Evolutionary conservation across 441 rosid genomes (phyloP).

Genomic region (Bruguiera hainesii): DNA sequence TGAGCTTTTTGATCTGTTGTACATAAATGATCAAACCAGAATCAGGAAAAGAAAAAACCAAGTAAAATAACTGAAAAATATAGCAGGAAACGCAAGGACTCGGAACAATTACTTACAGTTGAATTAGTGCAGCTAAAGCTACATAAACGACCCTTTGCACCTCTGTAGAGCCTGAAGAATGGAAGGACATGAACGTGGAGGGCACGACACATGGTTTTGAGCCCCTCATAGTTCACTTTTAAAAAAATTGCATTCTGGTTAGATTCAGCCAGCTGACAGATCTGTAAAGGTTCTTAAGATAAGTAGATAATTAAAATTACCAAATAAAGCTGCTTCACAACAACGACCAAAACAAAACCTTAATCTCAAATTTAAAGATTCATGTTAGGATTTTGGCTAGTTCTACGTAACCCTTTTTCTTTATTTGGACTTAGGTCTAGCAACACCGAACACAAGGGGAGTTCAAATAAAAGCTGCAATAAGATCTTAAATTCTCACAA

Average conservation of each 20-base stretch:
- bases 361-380: too few relatives aligned
- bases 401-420: too few relatives aligned
- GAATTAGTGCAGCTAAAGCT: constrained; percentile 69
- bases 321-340: background rate
- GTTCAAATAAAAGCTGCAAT: too few relatives aligned
- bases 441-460: too few relatives aligned
- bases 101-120: constrained; percentile 36
- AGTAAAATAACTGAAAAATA: background rate
- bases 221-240: constrained; percentile 68
- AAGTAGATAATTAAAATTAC: background rate
- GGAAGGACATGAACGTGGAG: constrained; percentile 73
- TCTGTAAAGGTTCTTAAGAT: constrained; percentile 30
- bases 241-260: constrained; percentile 55
- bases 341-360: background rate
- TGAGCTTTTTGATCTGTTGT: constrained; percentile 61
- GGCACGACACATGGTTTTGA: constrained; percentile 49
- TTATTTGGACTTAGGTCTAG: too few relatives aligned
- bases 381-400: too few relatives aligned
- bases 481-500: too few relatives aligned
- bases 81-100: background rate
- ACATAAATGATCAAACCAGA: background rate
- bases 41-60: background rate
- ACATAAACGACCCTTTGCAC: constrained; percentile 51
- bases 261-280: constrained; percentile 65
- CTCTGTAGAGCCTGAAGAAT: constrained; percentile 69